A percentile compares a stretch with the other conserved stretches of the same genome.
These are phyloP conservation scores for Thelephora ganbajun DNA, from an alignment of 768 basidiomycete species.

Conservation along the genomic window DNA sequence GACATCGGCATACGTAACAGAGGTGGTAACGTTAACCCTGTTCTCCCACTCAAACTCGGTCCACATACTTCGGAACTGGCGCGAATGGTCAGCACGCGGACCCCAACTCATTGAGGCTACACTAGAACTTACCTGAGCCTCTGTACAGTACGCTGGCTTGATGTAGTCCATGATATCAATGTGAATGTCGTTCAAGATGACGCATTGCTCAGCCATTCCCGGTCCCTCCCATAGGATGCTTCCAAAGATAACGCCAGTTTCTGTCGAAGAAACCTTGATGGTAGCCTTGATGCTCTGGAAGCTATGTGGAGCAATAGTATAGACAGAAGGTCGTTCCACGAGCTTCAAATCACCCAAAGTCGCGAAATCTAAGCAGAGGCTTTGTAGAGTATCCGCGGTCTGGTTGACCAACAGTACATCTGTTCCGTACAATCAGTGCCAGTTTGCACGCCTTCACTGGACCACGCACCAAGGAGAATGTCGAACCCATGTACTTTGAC, in stretches of 20 bases:
- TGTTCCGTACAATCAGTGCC: slow-evolving; percentile 14
- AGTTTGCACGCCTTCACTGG: not conserved
- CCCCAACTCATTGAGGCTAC: not conserved
- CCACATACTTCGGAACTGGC: slow-evolving; percentile 94
- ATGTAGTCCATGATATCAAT: slow-evolving; percentile 99
- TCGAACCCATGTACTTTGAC: slow-evolving; percentile 98
- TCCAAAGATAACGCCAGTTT: slow-evolving; percentile 97
- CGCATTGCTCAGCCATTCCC: slow-evolving; percentile 76
- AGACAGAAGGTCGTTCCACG: slow-evolving; percentile 87
- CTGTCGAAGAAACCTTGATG: slow-evolving; percentile 95
- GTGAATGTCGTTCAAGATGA: slow-evolving; percentile 93
- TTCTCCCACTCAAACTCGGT: slow-evolving; percentile 99
- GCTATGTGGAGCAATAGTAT: slow-evolving; percentile 88
- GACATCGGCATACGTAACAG: slow-evolving; percentile 51
- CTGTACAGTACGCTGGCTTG: slow-evolving; percentile 90
- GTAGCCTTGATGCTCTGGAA: slow-evolving; percentile 99
- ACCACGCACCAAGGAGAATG: slow-evolving; percentile 64
- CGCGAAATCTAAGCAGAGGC: slow-evolving; percentile 93
- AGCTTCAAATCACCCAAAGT: slow-evolving; percentile 95
- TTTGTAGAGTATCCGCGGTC: slow-evolving; percentile 86
- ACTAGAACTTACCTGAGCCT: slow-evolving; percentile 59
- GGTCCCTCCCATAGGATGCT: slow-evolving; percentile 94
- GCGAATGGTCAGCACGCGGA: not conserved
- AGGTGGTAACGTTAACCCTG: slow-evolving; percentile 83
- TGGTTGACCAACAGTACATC: slow-evolving; percentile 97